A percentile compares a stretch with the other conserved stretches of the same genome.
Evolutionary conservation across 257 asterid genomes (phyloP).

Genomic region (Fraxinus excelsior): DNA sequence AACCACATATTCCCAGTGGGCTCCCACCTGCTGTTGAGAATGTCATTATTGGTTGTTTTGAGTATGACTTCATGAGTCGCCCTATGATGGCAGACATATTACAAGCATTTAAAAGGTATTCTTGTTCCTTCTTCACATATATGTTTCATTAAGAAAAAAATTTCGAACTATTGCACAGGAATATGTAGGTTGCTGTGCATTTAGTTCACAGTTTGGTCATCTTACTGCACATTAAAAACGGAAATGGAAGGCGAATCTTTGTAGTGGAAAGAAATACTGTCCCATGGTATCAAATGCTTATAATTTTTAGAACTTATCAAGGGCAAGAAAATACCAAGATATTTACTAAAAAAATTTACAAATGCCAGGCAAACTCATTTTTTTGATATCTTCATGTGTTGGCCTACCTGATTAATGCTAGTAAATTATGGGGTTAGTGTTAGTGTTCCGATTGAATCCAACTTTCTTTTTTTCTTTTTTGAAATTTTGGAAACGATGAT

Average conservation of each 20-base stretch:
- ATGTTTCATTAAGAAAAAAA: not conserved
- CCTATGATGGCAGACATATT: constrained; percentile 82
- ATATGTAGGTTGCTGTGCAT: not conserved
- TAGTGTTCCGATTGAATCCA: not conserved
- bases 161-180: not conserved
- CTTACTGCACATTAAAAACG: not conserved
- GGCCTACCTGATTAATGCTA: not conserved
- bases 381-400: not conserved
- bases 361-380: not conserved
- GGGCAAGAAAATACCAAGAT: not conserved
- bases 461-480: no score
- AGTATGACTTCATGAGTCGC: constrained; percentile 80
- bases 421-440: not conserved
- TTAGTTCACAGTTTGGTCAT: not conserved
- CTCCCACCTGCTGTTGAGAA: constrained; percentile 86
- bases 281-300: not conserved
- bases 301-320: not conserved
- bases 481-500: not conserved
- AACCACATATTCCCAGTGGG: constrained; percentile 70
- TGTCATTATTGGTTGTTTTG: constrained; percentile 81
- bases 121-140: not conserved
- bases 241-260: not conserved
- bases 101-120: constrained; percentile 77
- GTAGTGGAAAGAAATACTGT: not conserved
- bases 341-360: not conserved